Evolutionary conservation across 371 early-diverging fungal genomes (phyloP).

Genomic region (Racocetra persica): DNA sequence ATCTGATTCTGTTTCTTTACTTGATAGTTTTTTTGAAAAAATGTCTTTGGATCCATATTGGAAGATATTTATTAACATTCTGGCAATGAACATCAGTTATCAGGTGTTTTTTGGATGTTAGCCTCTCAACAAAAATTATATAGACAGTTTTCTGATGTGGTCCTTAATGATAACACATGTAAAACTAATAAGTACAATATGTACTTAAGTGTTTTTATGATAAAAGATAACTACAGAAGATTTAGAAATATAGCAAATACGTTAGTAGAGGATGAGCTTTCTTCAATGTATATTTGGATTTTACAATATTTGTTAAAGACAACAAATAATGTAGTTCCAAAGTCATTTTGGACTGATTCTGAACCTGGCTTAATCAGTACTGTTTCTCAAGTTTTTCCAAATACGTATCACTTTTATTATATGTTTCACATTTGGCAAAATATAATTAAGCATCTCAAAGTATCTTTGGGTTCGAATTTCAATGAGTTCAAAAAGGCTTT

Average conservation of each 20-base stretch:
- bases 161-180: not conserved
- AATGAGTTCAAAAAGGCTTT: not conserved
- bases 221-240: not conserved
- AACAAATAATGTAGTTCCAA: too few species aligned
- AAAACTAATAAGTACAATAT: slow-evolving; percentile 1
- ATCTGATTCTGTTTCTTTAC: not conserved
- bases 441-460: not conserved
- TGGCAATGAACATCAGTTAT: too few species aligned
- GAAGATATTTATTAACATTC: too few species aligned
- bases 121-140: too few species aligned
- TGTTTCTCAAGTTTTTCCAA: not conserved
- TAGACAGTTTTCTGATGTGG: not conserved
- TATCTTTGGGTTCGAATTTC: too few species aligned
- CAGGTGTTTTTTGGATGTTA: too few species aligned
- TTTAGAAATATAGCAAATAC: too few species aligned
- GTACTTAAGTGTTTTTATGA: not conserved
- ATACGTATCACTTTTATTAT: not conserved
- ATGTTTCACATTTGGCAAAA: not conserved
- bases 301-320: too few species aligned
- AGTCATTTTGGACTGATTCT: not conserved
- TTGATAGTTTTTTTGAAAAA: slow-evolving; percentile 3
- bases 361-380: not conserved
- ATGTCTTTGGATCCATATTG: not conserved
- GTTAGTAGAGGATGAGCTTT: too few species aligned
- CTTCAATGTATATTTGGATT: too few species aligned